Evolutionary conservation across 2,329 filamentous ascomycete genomes (phyloP), one percentile per base, ranked within the genome.

Genomic region (Ascochyta pisi): DNA sequence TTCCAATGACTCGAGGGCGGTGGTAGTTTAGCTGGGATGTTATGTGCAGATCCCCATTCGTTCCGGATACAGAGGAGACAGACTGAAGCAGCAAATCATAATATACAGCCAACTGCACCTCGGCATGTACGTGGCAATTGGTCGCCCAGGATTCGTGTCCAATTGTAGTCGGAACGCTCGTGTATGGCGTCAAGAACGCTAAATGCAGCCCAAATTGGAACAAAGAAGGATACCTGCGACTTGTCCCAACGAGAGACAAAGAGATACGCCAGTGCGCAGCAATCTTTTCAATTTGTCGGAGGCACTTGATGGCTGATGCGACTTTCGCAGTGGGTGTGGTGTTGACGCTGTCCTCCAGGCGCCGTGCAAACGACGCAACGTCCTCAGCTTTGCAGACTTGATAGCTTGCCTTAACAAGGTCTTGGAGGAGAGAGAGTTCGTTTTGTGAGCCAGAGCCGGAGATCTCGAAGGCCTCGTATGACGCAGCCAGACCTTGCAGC

Each of bases 101-200:
- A 22, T 50, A 41, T 12, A 55, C 53, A 12, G 46, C 53, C 22
- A 55, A 10, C 19, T 55, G 53, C 2, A 55, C 37, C 22, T 55
- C 53, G n/a, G 53, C 53, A n/a, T 55, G 53, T 33, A 55, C 46
- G 16, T 55, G 53, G 12, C 53, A 55, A 35, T n/a, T 55, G 15
- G 46, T 47, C 3, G 53, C 53, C 53, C 53, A 55, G n/a, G 41
- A 6, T 23, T 50, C 53, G 27, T 55, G 46, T 15, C 53, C 53
- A 10, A 55, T 55, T 15, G 35, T 23, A n/a, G 53, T 55, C 10
- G 47, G 41, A 4, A 55, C 46, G 37, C 53, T 55, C 19, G 46
- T 22, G n/a, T 50, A 55, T 10, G 53, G 53, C 6, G 47, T 50
- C 41, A 55, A 29, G 24, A 46, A 55, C 1, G 42, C 37, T 9